Conservation (phyloP, 2,329 filamentous ascomycete genomes). For the Xylariaceae sp. region DNA sequence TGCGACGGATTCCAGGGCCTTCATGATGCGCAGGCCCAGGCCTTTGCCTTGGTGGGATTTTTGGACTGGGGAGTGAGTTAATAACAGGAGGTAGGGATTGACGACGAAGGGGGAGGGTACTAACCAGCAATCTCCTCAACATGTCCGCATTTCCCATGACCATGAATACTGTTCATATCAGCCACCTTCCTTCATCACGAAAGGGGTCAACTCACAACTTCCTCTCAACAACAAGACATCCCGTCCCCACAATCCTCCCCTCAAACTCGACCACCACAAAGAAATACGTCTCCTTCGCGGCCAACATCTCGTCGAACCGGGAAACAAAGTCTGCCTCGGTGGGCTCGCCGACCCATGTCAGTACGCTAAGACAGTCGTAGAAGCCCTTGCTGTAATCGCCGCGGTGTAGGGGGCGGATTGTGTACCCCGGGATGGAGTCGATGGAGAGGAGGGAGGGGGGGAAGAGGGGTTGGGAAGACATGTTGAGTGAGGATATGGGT, state of each 20-base stretch:
- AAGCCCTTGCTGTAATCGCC: constrained; percentile 66
- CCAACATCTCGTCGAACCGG: constrained; percentile 57
- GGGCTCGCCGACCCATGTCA: constrained; percentile 73
- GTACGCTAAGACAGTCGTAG: constrained; percentile 67
- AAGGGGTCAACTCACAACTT: constrained; percentile 54
- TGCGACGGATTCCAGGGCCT: constrained; percentile 69
- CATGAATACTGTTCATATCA: constrained; percentile 51
- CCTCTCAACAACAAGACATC: constrained; percentile 70
- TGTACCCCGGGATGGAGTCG: constrained; percentile 60
- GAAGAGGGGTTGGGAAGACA: constrained; percentile 47
- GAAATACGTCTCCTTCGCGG: constrained; percentile 54
- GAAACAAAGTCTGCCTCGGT: constrained; percentile 42
- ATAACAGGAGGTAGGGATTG: no score
- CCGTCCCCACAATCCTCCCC: constrained; percentile 64
- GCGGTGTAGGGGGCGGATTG: constrained; percentile 62
- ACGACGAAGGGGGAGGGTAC: neutral
- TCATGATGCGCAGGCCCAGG: constrained; percentile 68
- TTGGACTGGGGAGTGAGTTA: no score
- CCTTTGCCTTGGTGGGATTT: constrained; percentile 68
- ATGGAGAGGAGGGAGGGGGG: constrained; percentile 58
- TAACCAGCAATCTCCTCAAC: constrained; percentile 70
- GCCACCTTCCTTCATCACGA: neutral
- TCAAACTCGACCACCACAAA: constrained; percentile 64
- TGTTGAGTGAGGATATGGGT: neutral
- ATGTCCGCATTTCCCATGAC: constrained; percentile 65